These are phyloP conservation scores for Waltiozyma sp. DNA, from an alignment of 1,139 yeast genomes.

Conservation along the genomic window DNA sequence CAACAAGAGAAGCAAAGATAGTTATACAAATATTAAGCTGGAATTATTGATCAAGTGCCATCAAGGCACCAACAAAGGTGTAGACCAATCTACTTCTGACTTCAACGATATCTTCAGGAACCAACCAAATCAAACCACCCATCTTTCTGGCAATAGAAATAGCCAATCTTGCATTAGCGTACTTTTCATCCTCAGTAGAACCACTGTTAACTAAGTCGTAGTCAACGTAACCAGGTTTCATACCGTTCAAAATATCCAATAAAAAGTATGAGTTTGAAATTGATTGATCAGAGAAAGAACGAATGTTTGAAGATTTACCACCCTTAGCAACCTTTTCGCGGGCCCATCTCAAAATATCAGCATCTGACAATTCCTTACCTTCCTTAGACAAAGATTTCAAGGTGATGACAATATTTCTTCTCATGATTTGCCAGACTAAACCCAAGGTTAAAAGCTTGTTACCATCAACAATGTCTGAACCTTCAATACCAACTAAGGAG, in stretches of 20 bases:
- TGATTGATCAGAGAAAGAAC: constrained; percentile 78
- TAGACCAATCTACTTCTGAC: constrained; percentile 88
- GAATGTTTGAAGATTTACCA: constrained; percentile 57
- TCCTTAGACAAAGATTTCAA: constrained; percentile 60
- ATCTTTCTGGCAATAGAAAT: constrained; percentile 96
- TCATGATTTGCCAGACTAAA: constrained; percentile 98
- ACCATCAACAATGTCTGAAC: constrained; percentile 95
- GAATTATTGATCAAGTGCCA: constrained; percentile 44
- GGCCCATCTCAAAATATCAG: constrained; percentile 91
- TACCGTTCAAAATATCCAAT: constrained; percentile 81
- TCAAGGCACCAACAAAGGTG: constrained; percentile 90
- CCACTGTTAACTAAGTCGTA: constrained; percentile 83
- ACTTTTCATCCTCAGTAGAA: constrained; percentile 67
- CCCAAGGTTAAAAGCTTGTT: constrained; percentile 82
- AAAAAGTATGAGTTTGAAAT: constrained; percentile 71
- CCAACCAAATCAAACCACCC: constrained; percentile 96
- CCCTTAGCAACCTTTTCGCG: constrained; percentile 76
- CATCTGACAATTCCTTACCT: constrained; percentile 67
- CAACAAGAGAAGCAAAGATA: background rate
- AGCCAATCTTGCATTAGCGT: constrained; percentile 93
- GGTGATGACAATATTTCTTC: constrained; percentile 84
- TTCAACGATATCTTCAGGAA: constrained; percentile 97
- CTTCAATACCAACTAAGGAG: constrained; percentile 95
- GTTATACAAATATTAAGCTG: background rate
- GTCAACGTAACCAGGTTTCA: constrained; percentile 96